Base-by-base conservation (phyloP, 768 basidiomycete genomes). In the Goffeauzyma gilvescens region DNA sequence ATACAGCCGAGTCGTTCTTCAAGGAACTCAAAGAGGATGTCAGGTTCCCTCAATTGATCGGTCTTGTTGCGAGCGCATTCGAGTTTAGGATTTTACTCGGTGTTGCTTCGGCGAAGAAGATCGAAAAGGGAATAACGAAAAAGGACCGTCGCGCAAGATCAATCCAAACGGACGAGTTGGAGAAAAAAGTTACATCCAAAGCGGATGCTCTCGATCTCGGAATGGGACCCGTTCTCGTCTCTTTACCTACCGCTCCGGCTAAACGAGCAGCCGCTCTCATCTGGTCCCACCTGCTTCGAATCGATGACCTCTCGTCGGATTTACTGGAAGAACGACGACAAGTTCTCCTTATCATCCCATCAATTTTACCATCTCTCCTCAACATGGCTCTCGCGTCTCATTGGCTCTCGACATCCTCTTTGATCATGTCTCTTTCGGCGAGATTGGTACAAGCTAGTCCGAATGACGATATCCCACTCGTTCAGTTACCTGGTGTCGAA, bases 1-100 rank as follows among this genome's bases (percentile, higher is more conserved):
- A 68, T 30, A 82, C 85, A 0, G 90, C 90, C 2, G 76, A 84
- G 23, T 68, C 71, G 0, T 86, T 86, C 68, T 98, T 93, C 76
- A 83, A 80, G 59, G 68, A 71, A 4, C 53, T 95, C n/a, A 74
- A 71, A 22, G 90, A 98, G 57, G 76, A 79, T 20, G 77, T 80
- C 6, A 71, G 70, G 0, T 72, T 84, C 50, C 68, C 73, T 23
- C 78, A 83, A 34, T 69, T 90, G 9, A 60, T 93, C 45, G 72
- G 72, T 15, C 71, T 79, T 3, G 67, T 96, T 15, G 74, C 77
- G 20, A 57, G 59, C 7, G 60, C 66, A 0, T 42, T 61, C 34
- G 68, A 69, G 38, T 61, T 68, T 41, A 41, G 45, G 36, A 31
- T 55, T 27, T 10, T 58, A 12, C 42, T 63, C 50, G 26, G 38